phyloP scores from a whole-genome alignment of 805 yeast genomes.

The Candida adriatica region DNA sequence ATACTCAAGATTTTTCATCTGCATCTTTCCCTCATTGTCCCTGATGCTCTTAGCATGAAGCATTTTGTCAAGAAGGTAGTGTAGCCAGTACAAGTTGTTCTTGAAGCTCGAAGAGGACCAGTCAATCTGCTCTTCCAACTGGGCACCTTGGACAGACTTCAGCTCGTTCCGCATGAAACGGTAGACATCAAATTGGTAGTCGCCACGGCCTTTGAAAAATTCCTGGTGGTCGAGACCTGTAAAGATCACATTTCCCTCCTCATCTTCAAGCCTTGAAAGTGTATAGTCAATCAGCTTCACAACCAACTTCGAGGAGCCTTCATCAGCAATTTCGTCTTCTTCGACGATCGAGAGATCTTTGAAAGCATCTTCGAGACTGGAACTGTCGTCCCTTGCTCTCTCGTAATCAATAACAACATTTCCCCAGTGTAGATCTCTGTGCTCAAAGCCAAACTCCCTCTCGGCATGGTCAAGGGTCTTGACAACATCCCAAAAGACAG shows the following conservation, averaged over 20 bases:
- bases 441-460: constrained; percentile 50
- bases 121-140: constrained; percentile 28
- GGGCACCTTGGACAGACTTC: constrained; percentile 6
- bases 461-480: constrained; percentile 47
- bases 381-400: constrained; percentile 9
- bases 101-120: constrained; percentile 41
- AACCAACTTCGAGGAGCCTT: constrained; percentile 9
- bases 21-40: constrained; percentile 16
- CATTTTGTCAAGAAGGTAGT: constrained; percentile 48
- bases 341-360: constrained; percentile 17
- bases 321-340: constrained; percentile 5
- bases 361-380: constrained; percentile 16
- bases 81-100: constrained; percentile 60
- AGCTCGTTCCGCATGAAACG: constrained; percentile 41
- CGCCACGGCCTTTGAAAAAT: constrained; percentile 54
- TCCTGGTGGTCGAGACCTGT: constrained; percentile 61
- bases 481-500: constrained; percentile 49
- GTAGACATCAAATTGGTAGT: constrained; percentile 56
- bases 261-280: constrained; percentile 41
- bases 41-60: constrained; percentile 34
- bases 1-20: constrained; percentile 23
- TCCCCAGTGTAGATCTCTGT: constrained; percentile 64
- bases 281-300: constrained; percentile 55
- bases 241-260: constrained; percentile 27
- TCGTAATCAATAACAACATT: constrained; percentile 43